Base-by-base conservation (phyloP, 2,329 filamentous ascomycete species). In the Didymella pinodella region DNA sequence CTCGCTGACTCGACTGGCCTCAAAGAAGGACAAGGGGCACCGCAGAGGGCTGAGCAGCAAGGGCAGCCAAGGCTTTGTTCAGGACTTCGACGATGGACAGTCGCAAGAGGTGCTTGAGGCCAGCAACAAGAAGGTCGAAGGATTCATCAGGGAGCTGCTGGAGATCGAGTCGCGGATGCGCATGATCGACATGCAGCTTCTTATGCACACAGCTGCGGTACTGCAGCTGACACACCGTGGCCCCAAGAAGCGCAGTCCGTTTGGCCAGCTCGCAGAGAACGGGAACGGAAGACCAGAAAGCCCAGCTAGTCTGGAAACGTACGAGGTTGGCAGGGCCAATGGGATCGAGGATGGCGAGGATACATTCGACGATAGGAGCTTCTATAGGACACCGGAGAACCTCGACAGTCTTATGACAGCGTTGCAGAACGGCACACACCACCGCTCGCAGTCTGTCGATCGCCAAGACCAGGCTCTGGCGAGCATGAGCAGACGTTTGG, bases 141-240 rank as follows among this genome's bases (percentile, higher is more conserved):
- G 95, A 59, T 81, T 98, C 56, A 88, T 93, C 3, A 83, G 88
- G 40, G 92, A 97, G 69, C 81, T 98, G 36, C 92, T 91, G 80
- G 85, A 85, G 59, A 81, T 96, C 55, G 92, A 97, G 77, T 91
- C 90, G n/a, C 69, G 75, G 83, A 90, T 65, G 81, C 90, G 59
- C 88, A 92, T 79, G 85, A 90, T 58, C 85, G 91, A 96, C 70
- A 86, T 86, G 68, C 86, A 88, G 62, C 80, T 99, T 44, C 81
- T 98, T 49, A 88, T 94, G 75, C 95, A 99, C 75, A 98, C 94
- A 0, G 93, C 95, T 14, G 94, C 92, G 44, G 91, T 99, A 38
- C 81, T 99, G 53, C 93, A 97, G 73, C 85, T 96, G 76, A 96
- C 93, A 8, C 93, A 98, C 77, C 90, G 89, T 68, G 87, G 86